Conservation (phyloP, 306 rosid genomes). For the Ziziphus jujuba region DNA sequence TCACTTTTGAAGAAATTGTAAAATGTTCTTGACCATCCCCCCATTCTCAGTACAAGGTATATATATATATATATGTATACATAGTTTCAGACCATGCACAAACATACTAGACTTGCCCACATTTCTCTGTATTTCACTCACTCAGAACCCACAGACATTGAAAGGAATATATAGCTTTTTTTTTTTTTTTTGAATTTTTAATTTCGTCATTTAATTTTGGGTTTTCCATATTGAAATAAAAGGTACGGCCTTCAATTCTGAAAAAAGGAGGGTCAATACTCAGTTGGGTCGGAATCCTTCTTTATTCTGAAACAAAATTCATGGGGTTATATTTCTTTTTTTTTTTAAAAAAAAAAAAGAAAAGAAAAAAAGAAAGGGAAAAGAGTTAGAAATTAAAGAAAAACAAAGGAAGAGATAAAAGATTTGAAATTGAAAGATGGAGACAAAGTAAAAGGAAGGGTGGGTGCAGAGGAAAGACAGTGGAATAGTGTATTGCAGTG, state of each 20-base stretch:
- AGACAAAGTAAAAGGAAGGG: constrained; percentile 14
- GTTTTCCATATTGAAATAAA: not conserved
- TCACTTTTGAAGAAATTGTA: too few species aligned
- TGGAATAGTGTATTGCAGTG: constrained; percentile 27
- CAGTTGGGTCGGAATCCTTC: not conserved
- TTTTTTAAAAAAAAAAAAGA: too few species aligned
- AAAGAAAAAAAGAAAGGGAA: too few species aligned
- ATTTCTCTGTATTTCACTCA: too few species aligned
- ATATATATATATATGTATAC: too few species aligned
- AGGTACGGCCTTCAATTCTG: not conserved
- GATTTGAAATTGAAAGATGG: constrained; percentile 11
- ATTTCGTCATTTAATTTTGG: too few species aligned
- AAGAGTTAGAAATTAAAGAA: not conserved
- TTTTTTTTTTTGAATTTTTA: too few species aligned
- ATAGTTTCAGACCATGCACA: constrained; percentile 2
- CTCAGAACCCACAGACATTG: too few species aligned
- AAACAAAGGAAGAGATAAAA: not conserved
- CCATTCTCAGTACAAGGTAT: constrained; percentile 4
- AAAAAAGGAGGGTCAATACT: not conserved
- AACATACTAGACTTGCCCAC: not conserved
- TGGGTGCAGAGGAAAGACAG: not conserved
- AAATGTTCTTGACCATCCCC: not conserved
- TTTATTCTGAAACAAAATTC: not conserved
- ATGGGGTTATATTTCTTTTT: not conserved
- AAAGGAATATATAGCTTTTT: not conserved